Evolutionary conservation across 108 stramenopile species (phyloP), one percentile per base, ranked within the genome.

Genomic region (Nitzschia putrida): DNA sequence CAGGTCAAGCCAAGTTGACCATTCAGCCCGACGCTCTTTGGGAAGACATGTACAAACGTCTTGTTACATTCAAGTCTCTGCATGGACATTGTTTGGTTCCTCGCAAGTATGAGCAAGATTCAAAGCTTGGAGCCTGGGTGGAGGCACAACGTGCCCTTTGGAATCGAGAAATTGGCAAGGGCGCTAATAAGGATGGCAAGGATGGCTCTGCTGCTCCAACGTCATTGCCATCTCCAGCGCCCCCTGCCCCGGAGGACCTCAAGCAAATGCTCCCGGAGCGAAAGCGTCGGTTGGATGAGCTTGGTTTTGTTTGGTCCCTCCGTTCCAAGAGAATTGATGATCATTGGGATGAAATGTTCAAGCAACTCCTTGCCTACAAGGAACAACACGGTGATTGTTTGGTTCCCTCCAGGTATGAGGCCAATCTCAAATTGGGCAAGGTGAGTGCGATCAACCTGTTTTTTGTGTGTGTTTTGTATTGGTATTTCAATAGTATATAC

Each of bases 301-400:
- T 87, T 53, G 86, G 86, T 2, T 84, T 87, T 69, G 79, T 80
- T 6, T 87, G 86, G 86, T 76, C 77, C 18, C 56, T 86, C n/a
- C 80, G 82, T 7, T 70, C 23, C 55, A 83, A 84, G 51, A 45
- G 83, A 24, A 77, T 84, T 25, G 83, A 84, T 42, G 83, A 84
- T 71, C 80, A 80, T 54, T 84, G 83, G 83, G 83, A 84, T 56
- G 68, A 75, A 72, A 85, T 72, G 81, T 78, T 82, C 44, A 47
- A 47, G 1, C 72, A 76, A 45, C 73, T 85, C 6, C 3, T 74
- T 5, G 78, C 77, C 12, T 85, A 85, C 64, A 85, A 77, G 38
- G 57, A 71, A 23, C n/a, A 50, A 26, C 74, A 85, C 59, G 83
- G 83, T 2, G 83, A 85, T 51, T 85, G 83, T 51, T 53, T 85